These are phyloP conservation scores for Trypanosoma theileri DNA, from an alignment of 208 protist species.

Conservation along the genomic window DNA sequence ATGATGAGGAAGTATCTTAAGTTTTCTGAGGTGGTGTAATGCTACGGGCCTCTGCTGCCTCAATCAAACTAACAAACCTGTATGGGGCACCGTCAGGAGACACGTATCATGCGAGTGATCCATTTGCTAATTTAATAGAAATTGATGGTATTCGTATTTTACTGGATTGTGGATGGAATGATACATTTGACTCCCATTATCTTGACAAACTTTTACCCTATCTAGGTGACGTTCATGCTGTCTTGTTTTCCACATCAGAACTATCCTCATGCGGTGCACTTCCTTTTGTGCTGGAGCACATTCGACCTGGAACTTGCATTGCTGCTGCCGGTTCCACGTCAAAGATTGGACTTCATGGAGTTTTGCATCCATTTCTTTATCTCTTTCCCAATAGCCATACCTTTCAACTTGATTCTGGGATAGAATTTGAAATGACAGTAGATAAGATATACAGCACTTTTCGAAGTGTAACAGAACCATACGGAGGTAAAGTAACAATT, in stretches of 20 bases:
- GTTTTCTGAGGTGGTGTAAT: conserved; percentile 20
- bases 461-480: conserved; percentile 73
- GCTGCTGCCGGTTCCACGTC: conserved; percentile 60
- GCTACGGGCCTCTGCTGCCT: conserved; percentile 48
- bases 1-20: not conserved
- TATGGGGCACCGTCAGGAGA: conserved; percentile 34
- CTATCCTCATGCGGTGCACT: conserved; percentile 79
- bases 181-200: conserved; percentile 54
- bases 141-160: conserved; percentile 84
- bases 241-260: conserved; percentile 80
- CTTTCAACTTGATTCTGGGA: conserved; percentile 37
- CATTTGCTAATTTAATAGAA: conserved; percentile 75
- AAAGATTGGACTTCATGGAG: conserved; percentile 78
- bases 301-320: conserved; percentile 62
- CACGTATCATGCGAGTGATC: conserved; percentile 33
- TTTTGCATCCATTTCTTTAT: conserved; percentile 80
- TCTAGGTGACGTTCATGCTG: conserved; percentile 51
- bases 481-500: conserved; percentile 71
- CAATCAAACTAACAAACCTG: conserved; percentile 44
- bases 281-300: conserved; percentile 76
- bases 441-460: conserved; percentile 88
- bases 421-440: conserved; percentile 65
- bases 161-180: conserved; percentile 88
- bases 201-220: conserved; percentile 54
- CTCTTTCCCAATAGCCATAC: conserved; percentile 67